These are phyloP conservation scores for Sporormia fimetaria DNA, from an alignment of 495 filamentous ascomycete species.

Conservation along the genomic window DNA sequence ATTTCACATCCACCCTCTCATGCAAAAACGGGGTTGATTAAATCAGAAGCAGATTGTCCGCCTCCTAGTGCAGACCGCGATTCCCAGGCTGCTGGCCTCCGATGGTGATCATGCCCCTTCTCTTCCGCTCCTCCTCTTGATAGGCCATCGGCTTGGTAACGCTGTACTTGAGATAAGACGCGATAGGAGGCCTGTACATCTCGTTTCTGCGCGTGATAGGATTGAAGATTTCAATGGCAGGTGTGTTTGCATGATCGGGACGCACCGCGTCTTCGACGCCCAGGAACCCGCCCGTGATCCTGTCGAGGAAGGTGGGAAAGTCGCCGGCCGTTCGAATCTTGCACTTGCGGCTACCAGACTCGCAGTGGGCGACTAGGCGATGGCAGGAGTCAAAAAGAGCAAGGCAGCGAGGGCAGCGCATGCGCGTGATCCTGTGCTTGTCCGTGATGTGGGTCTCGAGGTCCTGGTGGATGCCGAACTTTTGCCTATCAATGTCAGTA, in stretches of 20 bases:
- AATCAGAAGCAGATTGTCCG: too few species aligned
- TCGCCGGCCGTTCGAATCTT: constrained; percentile 30
- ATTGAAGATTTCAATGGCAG: constrained; percentile 3
- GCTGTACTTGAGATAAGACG: constrained; percentile 14
- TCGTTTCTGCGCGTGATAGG: constrained; percentile 1
- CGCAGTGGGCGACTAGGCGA: constrained; percentile 42
- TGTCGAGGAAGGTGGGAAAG: constrained; percentile 37
- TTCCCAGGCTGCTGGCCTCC: too few species aligned
- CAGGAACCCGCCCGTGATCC: constrained; percentile 41
- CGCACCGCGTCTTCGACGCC: constrained; percentile 12
- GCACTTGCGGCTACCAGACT: constrained; percentile 37
- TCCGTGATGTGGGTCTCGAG: constrained; percentile 27
- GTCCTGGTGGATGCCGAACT: constrained; percentile 6
- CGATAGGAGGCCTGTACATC: constrained; percentile 9
- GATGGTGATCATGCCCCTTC: too few species aligned
- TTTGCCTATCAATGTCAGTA: constrained; percentile 15
- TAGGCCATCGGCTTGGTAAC: constrained; percentile 17
- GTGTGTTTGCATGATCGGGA: constrained; percentile 15
- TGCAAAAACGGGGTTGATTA: too few species aligned
- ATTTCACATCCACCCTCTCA: too few species aligned
- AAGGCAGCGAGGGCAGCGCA: constrained; percentile 35
- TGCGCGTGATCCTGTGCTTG: constrained; percentile 18
- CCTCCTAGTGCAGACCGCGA: too few species aligned
- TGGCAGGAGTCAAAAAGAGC: constrained; percentile 36
- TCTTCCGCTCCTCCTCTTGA: constrained; percentile 6